Conservation (phyloP, 2,329 filamentous ascomycete species). For the Fusarium sp. region DNA sequence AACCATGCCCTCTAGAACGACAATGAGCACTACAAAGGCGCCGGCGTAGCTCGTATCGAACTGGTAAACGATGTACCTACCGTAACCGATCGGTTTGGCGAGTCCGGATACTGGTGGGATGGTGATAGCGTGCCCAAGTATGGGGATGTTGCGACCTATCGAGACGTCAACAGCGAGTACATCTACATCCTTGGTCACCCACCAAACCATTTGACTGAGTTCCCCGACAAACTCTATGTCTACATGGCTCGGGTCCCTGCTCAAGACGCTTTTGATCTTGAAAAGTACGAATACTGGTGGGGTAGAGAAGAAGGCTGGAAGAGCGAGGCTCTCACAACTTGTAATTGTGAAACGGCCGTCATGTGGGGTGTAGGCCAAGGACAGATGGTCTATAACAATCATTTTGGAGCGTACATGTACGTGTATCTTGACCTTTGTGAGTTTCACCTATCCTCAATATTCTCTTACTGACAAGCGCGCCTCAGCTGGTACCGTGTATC, state of each 20-base stretch:
- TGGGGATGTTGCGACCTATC: constrained; percentile 51
- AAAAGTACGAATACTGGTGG: constrained; percentile 54
- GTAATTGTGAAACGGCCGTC: constrained; percentile 50
- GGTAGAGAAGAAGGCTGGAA: constrained; percentile 51
- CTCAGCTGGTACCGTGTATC: constrained; percentile 17
- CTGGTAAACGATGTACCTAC: constrained; percentile 48
- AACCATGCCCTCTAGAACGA: constrained; percentile 40
- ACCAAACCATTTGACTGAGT: constrained; percentile 44
- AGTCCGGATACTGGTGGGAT: constrained; percentile 50
- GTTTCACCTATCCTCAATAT: background rate
- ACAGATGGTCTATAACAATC: constrained; percentile 50
- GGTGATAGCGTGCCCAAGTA: constrained; percentile 45
- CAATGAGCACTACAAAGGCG: constrained; percentile 47
- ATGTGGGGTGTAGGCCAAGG: constrained; percentile 52
- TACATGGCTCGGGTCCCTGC: constrained; percentile 51
- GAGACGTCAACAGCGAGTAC: constrained; percentile 51
- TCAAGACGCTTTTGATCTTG: constrained; percentile 48
- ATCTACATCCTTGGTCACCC: constrained; percentile 53
- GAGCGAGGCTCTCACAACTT: constrained; percentile 43
- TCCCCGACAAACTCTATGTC: constrained; percentile 43
- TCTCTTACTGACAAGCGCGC: background rate
- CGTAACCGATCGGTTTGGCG: constrained; percentile 45
- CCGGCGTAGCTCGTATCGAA: constrained; percentile 50
- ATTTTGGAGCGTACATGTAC: constrained; percentile 49
- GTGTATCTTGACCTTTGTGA: constrained; percentile 44